Evolutionary conservation across 73 alveolate species (phyloP).

Genomic region (Paramecium pentaurelia): DNA sequence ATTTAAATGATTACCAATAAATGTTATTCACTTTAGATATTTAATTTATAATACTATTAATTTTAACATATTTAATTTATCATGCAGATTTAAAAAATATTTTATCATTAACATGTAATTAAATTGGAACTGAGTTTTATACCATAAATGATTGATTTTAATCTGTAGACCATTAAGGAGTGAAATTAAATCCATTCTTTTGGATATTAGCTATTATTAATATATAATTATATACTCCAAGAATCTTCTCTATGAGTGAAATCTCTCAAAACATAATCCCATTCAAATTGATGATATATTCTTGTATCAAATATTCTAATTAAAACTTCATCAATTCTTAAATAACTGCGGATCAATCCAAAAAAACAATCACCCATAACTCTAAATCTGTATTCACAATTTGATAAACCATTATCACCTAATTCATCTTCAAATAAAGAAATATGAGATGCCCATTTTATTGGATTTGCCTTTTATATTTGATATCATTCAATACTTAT

Average conservation of each 20-base stretch:
- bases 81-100: conserved; percentile 5
- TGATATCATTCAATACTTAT: not conserved
- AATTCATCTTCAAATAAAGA: conserved; percentile 94
- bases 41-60: not conserved
- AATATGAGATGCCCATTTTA: conserved; percentile 84
- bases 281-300: conserved; percentile 87
- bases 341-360: conserved; percentile 89
- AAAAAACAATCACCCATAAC: conserved; percentile 97
- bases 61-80: not conserved
- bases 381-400: conserved; percentile 90
- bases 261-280: conserved; percentile 69
- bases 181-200: conserved; percentile 45
- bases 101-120: not conserved
- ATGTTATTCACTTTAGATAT: not conserved
- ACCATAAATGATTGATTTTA: not conserved
- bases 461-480: conserved; percentile 85
- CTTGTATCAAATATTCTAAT: conserved; percentile 97
- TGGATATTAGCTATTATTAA: not conserved
- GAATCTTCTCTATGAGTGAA: conserved; percentile 50
- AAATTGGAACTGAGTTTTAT: not conserved
- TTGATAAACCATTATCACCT: conserved; percentile 91
- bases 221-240: conserved; percentile 1
- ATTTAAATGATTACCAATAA: not conserved
- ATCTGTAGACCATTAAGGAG: conserved; percentile 60
- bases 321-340: conserved; percentile 96